Evolutionary conservation across 345 rosid species (phyloP), one percentile per base, ranked within the genome.

Genomic region (Camelina neglecta): DNA sequence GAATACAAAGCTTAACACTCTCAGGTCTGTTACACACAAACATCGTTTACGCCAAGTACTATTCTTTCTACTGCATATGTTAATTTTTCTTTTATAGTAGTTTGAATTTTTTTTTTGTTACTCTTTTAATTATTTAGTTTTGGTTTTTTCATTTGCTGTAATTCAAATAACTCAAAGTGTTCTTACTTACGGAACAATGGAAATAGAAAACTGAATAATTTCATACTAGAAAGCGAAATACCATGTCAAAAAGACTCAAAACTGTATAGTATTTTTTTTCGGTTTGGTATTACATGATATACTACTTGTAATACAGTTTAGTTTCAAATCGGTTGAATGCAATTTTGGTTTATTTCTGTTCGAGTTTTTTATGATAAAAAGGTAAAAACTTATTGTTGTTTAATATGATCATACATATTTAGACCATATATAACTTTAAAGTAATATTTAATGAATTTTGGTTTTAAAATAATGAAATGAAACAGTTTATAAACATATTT

Each of bases 1-100:
- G 84, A 89, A 73, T 45, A 42, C 60, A 39, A 39, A 9, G 31
- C 15, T 16, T 58, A 35, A 35, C 10, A 48, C 9, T 51, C 5
- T 74, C 9, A 56, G 31, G 41, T 29, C 23, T 53, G 63, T 64
- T 29, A 64, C 20, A 73, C 58, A 35, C 31, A 29, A 29, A 29
- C 20, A 24, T 47, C 1, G 15, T 65, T 66, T 56, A 20, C 13
- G 47, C 15, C 18, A 72, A 29, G 10, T 9, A 45, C 35, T 13
- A 20, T 31, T 41, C 20, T 38, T 45, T 69, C 7, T 26, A 41
- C 51, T 29, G 8, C 65, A 12, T n/a, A 0, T 61, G 31, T 8
- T 8, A 1, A 31, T 18, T 39, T 39, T 51, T 36, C 51, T 26
- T 36, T 35, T 15, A 12, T 20, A 70, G 9, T 4, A 18, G 56